These are phyloP conservation scores for Fusarium ramigenum DNA, from an alignment of 2,329 filamentous ascomycete genomes.

Conservation along the genomic window DNA sequence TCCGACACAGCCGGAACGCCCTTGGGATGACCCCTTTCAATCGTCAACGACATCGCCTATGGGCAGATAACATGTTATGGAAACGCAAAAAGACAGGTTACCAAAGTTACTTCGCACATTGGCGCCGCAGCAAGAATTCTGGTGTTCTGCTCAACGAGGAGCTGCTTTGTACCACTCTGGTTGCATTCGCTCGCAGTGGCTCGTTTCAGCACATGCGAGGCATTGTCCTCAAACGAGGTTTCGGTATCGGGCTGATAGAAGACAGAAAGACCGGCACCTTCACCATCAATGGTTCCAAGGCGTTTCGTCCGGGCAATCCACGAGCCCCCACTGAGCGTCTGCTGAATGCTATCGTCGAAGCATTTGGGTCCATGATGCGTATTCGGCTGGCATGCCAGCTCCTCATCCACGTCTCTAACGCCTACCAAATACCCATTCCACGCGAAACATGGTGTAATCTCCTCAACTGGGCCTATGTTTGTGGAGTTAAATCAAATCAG, in stretches of 20 bases:
- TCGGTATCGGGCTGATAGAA: conserved; percentile 42
- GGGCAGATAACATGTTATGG: conserved; percentile 42
- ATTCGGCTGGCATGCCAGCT: conserved; percentile 66
- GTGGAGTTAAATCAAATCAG: conserved; percentile 52
- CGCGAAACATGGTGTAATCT: conserved; percentile 71
- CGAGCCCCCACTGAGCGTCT: conserved; percentile 67
- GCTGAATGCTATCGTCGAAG: conserved; percentile 73
- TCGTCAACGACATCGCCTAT: conserved; percentile 33
- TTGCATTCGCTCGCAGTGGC: conserved; percentile 54
- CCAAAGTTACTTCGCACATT: conserved; percentile 45
- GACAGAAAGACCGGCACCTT: conserved; percentile 31
- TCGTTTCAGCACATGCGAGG: conserved; percentile 46
- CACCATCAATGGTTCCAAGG: conserved; percentile 47
- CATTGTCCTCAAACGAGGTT: conserved; percentile 47
- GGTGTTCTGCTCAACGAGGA: conserved; percentile 50
- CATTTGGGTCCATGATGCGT: conserved; percentile 72
- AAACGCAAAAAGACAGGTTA: conserved; percentile 41
- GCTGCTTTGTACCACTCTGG: conserved; percentile 53
- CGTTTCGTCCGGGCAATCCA: conserved; percentile 59
- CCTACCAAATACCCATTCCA: conserved; percentile 67
- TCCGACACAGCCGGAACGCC: conserved; percentile 45
- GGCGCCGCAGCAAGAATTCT: conserved; percentile 32
- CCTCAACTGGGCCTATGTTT: conserved; percentile 72
- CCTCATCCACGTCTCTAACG: conserved; percentile 69
- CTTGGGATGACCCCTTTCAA: conserved; percentile 45